Conservation (phyloP, 139 green algal genomes). For the Picochlorum sp. region DNA sequence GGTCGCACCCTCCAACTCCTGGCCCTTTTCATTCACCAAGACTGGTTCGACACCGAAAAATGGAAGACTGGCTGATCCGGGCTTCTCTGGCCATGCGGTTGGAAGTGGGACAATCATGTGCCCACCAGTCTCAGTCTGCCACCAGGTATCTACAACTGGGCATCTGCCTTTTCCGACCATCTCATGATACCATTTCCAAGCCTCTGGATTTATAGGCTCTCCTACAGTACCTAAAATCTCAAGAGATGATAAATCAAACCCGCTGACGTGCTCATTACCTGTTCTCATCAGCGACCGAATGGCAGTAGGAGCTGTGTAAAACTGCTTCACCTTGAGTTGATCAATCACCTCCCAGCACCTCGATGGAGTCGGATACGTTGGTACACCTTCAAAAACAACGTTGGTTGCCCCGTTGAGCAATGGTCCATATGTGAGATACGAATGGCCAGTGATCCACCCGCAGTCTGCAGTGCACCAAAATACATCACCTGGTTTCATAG, state of each 20-base stretch:
- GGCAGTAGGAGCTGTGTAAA: constrained; percentile 94
- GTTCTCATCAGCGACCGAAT: constrained; percentile 81
- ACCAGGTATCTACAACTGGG: constrained; percentile 94
- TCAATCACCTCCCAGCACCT: constrained; percentile 89
- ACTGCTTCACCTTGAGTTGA: constrained; percentile 79
- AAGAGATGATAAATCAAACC: constrained; percentile 46
- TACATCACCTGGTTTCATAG: constrained; percentile 14
- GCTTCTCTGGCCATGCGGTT: constrained; percentile 65
- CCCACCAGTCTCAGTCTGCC: constrained; percentile 91
- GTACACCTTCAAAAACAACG: constrained; percentile 92
- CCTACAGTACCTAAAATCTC: constrained; percentile 88
- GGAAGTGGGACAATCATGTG: constrained; percentile 88
- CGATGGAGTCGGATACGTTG: constrained; percentile 74
- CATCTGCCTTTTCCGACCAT: constrained; percentile 56
- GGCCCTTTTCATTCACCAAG: constrained; percentile 78
- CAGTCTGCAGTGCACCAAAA: constrained; percentile 24
- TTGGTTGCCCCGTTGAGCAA: constrained; percentile 73
- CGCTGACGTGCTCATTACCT: constrained; percentile 65
- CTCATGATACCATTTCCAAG: constrained; percentile 91
- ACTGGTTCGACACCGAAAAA: constrained; percentile 94
- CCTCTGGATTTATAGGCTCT: constrained; percentile 97
- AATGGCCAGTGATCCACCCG: constrained; percentile 96
- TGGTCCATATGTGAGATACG: constrained; percentile 78
- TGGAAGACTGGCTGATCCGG: constrained; percentile 79
- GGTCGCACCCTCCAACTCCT: constrained; percentile 40